Conservation (phyloP, 495 filamentous ascomycete species). For the Xylaria venustula region DNA sequence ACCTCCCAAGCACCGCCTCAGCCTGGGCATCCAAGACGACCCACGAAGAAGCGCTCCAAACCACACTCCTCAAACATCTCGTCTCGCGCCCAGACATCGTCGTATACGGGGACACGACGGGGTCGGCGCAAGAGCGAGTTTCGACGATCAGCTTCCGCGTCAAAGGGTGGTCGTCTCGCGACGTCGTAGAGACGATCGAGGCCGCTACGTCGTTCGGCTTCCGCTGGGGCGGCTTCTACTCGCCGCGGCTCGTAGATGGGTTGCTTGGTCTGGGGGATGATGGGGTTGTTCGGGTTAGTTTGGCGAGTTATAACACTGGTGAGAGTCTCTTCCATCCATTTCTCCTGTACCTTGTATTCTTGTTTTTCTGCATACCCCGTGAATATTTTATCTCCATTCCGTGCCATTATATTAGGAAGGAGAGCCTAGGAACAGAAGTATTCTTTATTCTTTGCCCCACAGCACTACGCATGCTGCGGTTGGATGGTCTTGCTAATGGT, state of each 20-base stretch:
- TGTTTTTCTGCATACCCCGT: too few species aligned
- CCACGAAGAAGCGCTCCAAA: constrained; percentile 62
- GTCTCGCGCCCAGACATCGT: constrained; percentile 44
- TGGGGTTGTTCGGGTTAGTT: constrained; percentile 67
- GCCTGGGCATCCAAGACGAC: constrained; percentile 50
- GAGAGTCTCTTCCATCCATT: constrained; percentile 20
- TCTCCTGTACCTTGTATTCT: neutral
- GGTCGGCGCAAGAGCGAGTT: constrained; percentile 49
- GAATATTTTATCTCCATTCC: constrained; percentile 19
- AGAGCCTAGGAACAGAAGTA: too few species aligned
- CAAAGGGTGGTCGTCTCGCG: constrained; percentile 51
- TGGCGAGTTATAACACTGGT: constrained; percentile 77
- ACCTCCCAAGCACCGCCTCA: constrained; percentile 32
- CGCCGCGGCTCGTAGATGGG: constrained; percentile 58
- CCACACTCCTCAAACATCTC: constrained; percentile 57
- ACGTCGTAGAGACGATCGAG: constrained; percentile 64
- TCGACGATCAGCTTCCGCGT: constrained; percentile 67
- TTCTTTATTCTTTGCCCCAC: too few species aligned
- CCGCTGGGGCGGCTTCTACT: constrained; percentile 69
- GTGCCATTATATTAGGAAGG: too few species aligned
- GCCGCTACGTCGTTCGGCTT: constrained; percentile 53
- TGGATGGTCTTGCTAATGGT: neutral
- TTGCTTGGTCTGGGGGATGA: constrained; percentile 55
- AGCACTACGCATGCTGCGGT: too few species aligned
- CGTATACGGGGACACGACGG: constrained; percentile 54